Evolutionary conservation across 1,284 basidiomycete species (phyloP).

Genomic region (Austroboletus niveus): DNA sequence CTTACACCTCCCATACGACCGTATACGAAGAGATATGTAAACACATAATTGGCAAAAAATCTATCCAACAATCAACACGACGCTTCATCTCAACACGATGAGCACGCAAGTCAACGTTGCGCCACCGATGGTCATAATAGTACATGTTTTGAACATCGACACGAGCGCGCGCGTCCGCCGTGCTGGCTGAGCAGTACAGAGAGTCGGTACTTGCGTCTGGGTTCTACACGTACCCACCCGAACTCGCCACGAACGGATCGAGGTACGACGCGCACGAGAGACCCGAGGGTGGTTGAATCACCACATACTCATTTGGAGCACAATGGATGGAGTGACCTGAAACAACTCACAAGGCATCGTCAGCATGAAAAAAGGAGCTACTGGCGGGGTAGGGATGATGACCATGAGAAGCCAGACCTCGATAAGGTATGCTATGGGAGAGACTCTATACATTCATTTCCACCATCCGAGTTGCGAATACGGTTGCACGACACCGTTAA

Average conservation of each 20-base stretch:
- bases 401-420: conserved; percentile 56
- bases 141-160: conserved; percentile 49
- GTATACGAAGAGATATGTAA: conserved; percentile 26
- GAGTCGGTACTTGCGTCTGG: conserved; percentile 44
- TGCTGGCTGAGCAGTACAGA: conserved; percentile 44
- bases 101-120: conserved; percentile 46
- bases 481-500: too few species aligned
- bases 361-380: not conserved
- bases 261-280: conserved; percentile 76
- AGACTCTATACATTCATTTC: conserved; percentile 80
- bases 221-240: conserved; percentile 81
- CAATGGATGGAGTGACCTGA: conserved; percentile 71
- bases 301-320: conserved; percentile 58
- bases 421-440: conserved; percentile 74
- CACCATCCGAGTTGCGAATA: conserved; percentile 21
- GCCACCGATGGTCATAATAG: conserved; percentile 49
- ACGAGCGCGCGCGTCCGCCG: conserved; percentile 45
- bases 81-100: conserved; percentile 35
- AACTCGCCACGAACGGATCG: conserved; percentile 54
- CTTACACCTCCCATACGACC: conserved; percentile 15
- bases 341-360: conserved; percentile 16
- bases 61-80: conserved; percentile 17
- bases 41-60: conserved; percentile 26
- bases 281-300: conserved; percentile 68
- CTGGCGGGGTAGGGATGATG: not conserved